phyloP scores from a whole-genome alignment of 1,284 basidiomycete species.

The Fomitiporia mediterranea region DNA sequence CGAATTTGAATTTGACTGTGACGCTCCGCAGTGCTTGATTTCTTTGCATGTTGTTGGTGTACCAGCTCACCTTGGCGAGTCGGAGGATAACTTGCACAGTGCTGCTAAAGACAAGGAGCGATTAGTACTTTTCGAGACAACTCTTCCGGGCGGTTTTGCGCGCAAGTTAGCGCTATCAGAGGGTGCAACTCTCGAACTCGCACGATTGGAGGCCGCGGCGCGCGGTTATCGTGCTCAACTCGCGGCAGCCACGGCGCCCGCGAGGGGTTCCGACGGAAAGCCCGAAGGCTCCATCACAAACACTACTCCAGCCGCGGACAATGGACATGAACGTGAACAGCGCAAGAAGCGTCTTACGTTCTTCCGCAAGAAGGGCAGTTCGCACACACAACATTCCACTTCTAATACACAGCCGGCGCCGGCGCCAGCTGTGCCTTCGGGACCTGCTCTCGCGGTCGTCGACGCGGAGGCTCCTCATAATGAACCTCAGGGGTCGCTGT shows the following conservation, averaged over 20 bases:
- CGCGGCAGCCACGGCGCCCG: conserved; percentile 21
- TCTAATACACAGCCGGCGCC: conserved; percentile 3
- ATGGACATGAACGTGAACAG: not conserved
- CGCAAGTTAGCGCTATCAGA: conserved; percentile 67
- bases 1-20: conserved; percentile 87
- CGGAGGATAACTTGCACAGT: not conserved
- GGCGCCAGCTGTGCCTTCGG: conserved; percentile 22
- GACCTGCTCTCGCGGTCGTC: conserved; percentile 72
- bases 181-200: conserved; percentile 69
- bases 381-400: not conserved
- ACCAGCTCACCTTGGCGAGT: conserved; percentile 46
- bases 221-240: conserved; percentile 17
- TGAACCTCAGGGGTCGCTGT: conserved; percentile 25
- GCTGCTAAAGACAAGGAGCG: conserved; percentile 37
- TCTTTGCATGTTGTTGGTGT: conserved; percentile 68
- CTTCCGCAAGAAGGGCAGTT: conserved; percentile 14
- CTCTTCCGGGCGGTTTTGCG: conserved; percentile 78
- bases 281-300: not conserved
- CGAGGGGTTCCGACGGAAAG: not conserved
- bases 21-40: conserved; percentile 76
- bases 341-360: conserved; percentile 13
- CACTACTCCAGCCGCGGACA: not conserved
- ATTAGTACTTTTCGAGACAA: conserved; percentile 65
- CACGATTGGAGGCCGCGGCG: conserved; percentile 46
- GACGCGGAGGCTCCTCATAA: conserved; percentile 45